phyloP scores from a whole-genome alignment of 73 alveolate genomes.

The Symbiodinium pilosum region DNA sequence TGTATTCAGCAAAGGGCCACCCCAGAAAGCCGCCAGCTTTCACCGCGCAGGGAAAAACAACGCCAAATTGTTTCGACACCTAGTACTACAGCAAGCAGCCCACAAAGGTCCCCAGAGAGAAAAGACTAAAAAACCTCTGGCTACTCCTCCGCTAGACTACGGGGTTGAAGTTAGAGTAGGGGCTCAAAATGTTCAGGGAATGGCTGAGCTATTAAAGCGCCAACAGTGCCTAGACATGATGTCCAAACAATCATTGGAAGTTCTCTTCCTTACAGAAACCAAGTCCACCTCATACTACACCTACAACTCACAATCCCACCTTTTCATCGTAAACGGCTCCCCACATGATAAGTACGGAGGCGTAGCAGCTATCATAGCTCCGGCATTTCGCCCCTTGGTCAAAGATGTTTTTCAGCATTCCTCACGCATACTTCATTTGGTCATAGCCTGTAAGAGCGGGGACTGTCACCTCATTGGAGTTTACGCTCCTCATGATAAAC shows the following conservation, averaged over 20 bases:
- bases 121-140: not conserved
- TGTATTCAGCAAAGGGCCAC: not conserved
- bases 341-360: not conserved
- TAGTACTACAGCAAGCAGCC: not conserved
- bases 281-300: not conserved
- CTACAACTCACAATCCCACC: not conserved
- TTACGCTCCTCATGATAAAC: not conserved
- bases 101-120: not conserved
- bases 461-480: not conserved
- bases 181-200: not conserved
- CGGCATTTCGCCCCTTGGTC: not conserved
- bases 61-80: not conserved
- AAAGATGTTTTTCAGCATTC: not conserved
- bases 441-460: not conserved
- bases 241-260: not conserved
- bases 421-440: not conserved
- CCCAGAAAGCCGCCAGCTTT: conserved; percentile 40
- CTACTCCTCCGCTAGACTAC: not conserved
- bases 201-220: not conserved
- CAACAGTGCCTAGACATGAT: not conserved
- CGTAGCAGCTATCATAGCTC: not conserved
- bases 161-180: not conserved
- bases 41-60: not conserved
- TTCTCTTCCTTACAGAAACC: not conserved
- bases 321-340: not conserved